phyloP scores from a whole-genome alignment of 225 moss, liverwort and hornwort species.

The Marchantia polymorpha region DNA sequence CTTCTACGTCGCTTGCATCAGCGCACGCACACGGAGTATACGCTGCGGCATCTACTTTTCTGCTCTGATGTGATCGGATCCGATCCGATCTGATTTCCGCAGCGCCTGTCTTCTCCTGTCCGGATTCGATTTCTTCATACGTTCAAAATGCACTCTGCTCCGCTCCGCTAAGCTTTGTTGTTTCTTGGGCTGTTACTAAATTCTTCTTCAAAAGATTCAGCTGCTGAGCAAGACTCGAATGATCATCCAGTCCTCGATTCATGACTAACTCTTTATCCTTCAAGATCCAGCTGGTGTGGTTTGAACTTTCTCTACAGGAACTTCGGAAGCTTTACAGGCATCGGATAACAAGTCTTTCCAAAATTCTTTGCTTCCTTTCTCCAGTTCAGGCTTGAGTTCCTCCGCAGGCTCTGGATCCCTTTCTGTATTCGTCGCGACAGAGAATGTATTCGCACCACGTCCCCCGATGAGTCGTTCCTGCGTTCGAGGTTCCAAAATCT shows the following conservation, averaged over 20 bases:
- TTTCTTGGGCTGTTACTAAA: slow-evolving; percentile 14
- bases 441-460: slow-evolving; percentile 77
- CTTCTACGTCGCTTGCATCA: too few relatives aligned
- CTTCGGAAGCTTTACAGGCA: slow-evolving; percentile 57
- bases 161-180: neutral
- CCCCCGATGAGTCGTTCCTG: slow-evolving; percentile 84
- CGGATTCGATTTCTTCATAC: too few relatives aligned
- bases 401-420: slow-evolving; percentile 39
- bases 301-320: slow-evolving; percentile 21
- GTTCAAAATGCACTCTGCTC: too few relatives aligned
- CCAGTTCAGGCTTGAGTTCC: slow-evolving; percentile 25
- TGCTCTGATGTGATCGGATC: too few relatives aligned
- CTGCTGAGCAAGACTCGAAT: slow-evolving; percentile 3
- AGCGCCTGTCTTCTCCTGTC: too few relatives aligned
- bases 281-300: slow-evolving; percentile 39
- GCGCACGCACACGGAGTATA: too few relatives aligned
- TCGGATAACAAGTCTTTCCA: slow-evolving; percentile 78
- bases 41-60: too few relatives aligned
- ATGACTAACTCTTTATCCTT: slow-evolving; percentile 50
- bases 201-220: slow-evolving; percentile 3
- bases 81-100: too few relatives aligned
- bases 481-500: slow-evolving; percentile 77
- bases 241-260: slow-evolving; percentile 11
- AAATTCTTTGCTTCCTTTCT: slow-evolving; percentile 48
- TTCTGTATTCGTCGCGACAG: slow-evolving; percentile 82